Conservation (phyloP, 805 yeast species). For the Candida maesae region DNA sequence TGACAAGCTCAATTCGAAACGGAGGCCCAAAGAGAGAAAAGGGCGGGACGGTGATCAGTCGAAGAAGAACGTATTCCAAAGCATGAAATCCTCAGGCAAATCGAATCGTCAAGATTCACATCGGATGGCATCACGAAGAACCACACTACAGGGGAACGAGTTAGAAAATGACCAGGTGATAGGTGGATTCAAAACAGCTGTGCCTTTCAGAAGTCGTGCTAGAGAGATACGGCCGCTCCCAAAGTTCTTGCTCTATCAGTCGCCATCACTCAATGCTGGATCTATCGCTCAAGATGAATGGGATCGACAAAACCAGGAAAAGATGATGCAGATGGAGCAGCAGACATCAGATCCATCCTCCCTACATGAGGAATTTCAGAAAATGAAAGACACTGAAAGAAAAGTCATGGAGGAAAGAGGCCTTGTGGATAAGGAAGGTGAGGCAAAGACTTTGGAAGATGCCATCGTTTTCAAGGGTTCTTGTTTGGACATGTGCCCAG, state of each 20-base stretch:
- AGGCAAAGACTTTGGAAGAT: slow-evolving; percentile 75
- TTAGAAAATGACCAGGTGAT: slow-evolving; percentile 14
- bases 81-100: background rate
- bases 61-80: slow-evolving; percentile 8
- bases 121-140: background rate
- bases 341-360: slow-evolving; percentile 58
- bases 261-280: slow-evolving; percentile 32
- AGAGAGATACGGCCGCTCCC: slow-evolving; percentile 29
- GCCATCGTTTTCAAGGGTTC: slow-evolving; percentile 88
- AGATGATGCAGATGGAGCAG: slow-evolving; percentile 51
- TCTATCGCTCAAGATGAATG: slow-evolving; percentile 45
- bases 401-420: slow-evolving; percentile 74
- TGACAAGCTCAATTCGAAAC: background rate
- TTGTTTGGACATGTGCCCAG: slow-evolving; percentile 93
- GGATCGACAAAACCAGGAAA: slow-evolving; percentile 72
- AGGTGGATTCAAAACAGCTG: slow-evolving; percentile 25
- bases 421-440: slow-evolving; percentile 83
- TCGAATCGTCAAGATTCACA: background rate
- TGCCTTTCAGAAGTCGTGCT: background rate
- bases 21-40: too few relatives aligned
- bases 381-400: slow-evolving; percentile 72
- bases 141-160: slow-evolving; percentile 4
- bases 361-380: slow-evolving; percentile 70
- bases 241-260: slow-evolving; percentile 34
- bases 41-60: background rate